Base-by-base conservation (phyloP, 179 eudicot genomes). In the Dionaea muscipula region DNA sequence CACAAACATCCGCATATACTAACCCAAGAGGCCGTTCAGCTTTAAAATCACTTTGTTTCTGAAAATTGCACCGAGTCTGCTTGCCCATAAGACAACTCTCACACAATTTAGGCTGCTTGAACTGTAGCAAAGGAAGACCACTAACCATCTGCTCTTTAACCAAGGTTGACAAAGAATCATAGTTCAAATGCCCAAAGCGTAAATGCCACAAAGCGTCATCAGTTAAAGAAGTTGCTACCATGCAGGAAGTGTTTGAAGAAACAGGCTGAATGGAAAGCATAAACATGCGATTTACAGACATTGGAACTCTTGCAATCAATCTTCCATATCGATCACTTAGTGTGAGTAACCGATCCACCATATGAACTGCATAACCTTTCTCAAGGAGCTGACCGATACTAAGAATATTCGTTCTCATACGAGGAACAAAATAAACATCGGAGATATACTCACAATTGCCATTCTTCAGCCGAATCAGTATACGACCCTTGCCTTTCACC, bases 151-250 rank as follows among this genome's bases (percentile, higher is more conserved):
- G n/a, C n/a, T n/a, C n/a, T n/a, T n/a, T n/a, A n/a, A n/a, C n/a
- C n/a, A 31, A 31, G 35, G 10, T 6, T 11, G 10, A 4, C 35
- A 31, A 31, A 6, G 10, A 11, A 31, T 18, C 48, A 44, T 51
- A 9, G 51, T 68, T 59, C 7, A 64, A 46, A 21, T 68, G 65
- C 0, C 64, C 66, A 47, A 40, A 60, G 49, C 63, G 56, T 18
- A 28, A 27, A 47, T 64, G 70, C 67, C 70, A 64, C 7, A 35
- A 37, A 57, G 4, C 0, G 5, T 6, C 35, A 43, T 43, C 39
- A 5, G 60, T 18, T 1, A 53, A 59, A 11, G 25, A 11, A 5
- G 9, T n/a, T 15, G 19, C 19, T 4, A 0, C 33, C 40, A 7
- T 26, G 8, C 44, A n/a, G n/a, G n/a, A n/a, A 2, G 47, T 49